Conservation (phyloP, 2,329 filamentous ascomycete species). For the Colletotrichum sp. region DNA sequence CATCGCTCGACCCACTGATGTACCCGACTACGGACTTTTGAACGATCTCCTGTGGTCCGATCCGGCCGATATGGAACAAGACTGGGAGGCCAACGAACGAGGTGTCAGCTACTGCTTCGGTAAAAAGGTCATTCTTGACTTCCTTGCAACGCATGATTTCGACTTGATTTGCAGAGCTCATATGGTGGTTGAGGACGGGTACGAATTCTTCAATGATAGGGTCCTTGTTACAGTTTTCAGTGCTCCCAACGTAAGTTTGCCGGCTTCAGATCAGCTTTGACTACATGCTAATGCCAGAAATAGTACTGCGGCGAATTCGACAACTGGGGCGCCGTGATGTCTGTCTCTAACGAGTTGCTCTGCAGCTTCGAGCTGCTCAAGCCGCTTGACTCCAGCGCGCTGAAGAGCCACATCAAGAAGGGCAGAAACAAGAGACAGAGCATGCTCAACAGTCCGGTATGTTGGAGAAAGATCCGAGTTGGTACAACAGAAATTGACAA, state of each 20-base stretch:
- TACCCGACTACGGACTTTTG: constrained; percentile 93
- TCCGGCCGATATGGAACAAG: constrained; percentile 95
- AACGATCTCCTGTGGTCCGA: constrained; percentile 98
- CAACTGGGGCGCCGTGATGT: constrained; percentile 99
- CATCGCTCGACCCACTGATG: constrained; percentile 94
- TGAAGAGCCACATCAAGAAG: constrained; percentile 99
- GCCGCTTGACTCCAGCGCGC: constrained; percentile 90
- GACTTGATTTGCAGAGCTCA: constrained; percentile 96
- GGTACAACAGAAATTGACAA: constrained; percentile 12
- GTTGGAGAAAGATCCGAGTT: constrained; percentile 39
- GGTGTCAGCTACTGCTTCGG: constrained; percentile 99
- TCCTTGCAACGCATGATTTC: constrained; percentile 92
- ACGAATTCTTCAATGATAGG: constrained; percentile 97
- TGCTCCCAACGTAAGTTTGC: constrained; percentile 85
- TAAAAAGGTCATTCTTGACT: constrained; percentile 97
- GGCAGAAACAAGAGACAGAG: constrained; percentile 92
- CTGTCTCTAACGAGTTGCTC: constrained; percentile 88
- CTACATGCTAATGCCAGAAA: constrained; percentile 27
- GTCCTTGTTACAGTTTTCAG: constrained; percentile 97
- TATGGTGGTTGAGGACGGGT: constrained; percentile 99
- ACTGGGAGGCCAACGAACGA: constrained; percentile 97
- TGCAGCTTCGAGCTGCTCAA: constrained; percentile 98
- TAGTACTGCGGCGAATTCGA: constrained; percentile 99
- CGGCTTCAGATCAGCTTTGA: background rate
- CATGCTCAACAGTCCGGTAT: constrained; percentile 94